Percentiles rank a stretch among this genome's conserved stretches.
phyloP scores from a whole-genome alignment of 768 basidiomycete species.

The Lyophyllum shimeji region DNA sequence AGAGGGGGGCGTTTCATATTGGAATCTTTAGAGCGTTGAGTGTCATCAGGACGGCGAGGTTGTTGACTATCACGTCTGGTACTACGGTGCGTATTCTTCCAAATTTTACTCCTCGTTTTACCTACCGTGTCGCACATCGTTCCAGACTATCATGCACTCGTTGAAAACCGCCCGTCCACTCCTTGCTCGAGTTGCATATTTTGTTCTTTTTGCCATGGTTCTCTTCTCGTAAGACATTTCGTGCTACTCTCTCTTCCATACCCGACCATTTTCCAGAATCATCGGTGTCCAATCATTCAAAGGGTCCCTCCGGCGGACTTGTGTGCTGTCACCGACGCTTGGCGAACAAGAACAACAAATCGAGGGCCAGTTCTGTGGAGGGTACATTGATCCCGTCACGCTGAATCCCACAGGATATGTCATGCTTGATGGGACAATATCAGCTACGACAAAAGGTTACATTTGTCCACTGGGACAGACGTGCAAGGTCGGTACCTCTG shows the following conservation, averaged over 20 bases:
- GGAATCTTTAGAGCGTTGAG: slow-evolving; percentile 89
- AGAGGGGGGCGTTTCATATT: slow-evolving; percentile 69
- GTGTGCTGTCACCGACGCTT: slow-evolving; percentile 51
- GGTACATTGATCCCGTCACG: slow-evolving; percentile 64
- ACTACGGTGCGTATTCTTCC: slow-evolving; percentile 65
- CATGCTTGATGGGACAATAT: slow-evolving; percentile 25
- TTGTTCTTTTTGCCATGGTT: slow-evolving; percentile 86
- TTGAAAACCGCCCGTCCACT: slow-evolving; percentile 88
- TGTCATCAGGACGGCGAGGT: slow-evolving; percentile 76
- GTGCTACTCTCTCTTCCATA: neutral
- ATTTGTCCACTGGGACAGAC: slow-evolving; percentile 86
- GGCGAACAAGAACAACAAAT: slow-evolving; percentile 51
- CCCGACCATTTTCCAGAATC: slow-evolving; percentile 47
- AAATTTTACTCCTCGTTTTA: neutral
- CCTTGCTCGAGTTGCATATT: slow-evolving; percentile 88
- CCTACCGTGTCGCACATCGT: neutral
- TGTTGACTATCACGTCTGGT: slow-evolving; percentile 87
- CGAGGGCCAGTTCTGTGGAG: slow-evolving; percentile 71
- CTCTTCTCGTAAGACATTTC: slow-evolving; percentile 72
- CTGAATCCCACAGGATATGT: slow-evolving; percentile 42
- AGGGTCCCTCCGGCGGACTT: slow-evolving; percentile 73
- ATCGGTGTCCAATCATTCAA: slow-evolving; percentile 95
- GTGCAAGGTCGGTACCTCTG: slow-evolving; percentile 55
- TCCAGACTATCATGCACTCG: slow-evolving; percentile 81
- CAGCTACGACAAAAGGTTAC: slow-evolving; percentile 65